Base-by-base conservation (phyloP, 2,329 filamentous ascomycete genomes). In the Trichoderma asperellum region DNA sequence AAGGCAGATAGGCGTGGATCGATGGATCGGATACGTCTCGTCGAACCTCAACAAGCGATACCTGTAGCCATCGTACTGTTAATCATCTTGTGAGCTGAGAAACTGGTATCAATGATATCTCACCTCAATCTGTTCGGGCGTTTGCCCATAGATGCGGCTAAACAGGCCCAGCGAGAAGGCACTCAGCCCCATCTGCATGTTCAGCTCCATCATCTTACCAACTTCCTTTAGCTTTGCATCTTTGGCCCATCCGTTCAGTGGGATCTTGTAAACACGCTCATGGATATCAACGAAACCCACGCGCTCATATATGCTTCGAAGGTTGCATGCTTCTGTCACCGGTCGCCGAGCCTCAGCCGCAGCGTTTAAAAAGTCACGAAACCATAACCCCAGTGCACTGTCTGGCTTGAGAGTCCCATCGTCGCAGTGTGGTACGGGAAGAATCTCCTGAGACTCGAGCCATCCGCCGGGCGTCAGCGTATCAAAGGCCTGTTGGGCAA, bases 251-350 rank as follows among this genome's bases (percentile, higher is more conserved):
- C 79, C 78, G 40, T 86, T 87, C 58, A 85, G 79, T 0, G 87
- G 87, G 47, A 88, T 78, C 74, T 85, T 87, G 75, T 85, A 86
- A 1, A 85, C 74, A 27, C 78, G 79, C 74, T 88, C 81, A 35
- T 83, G 80, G 14, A 89, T 81, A 65, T 88, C 84, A 7, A 85
- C 82, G 71, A 89, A 89, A 0, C 87, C 87, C 1, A 82, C 85
- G 32, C 83, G 81, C 57, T 81, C 74, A 71, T 81, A 82, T 53
- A 80, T 78, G 21, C 77, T 73, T 66, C 77, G 79, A 11, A 83
- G 75, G 74, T 73, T 4, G 75, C 73, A 18, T 76, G 79, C 55
- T 81, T 74, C 56, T 79, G 7, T 82, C 73, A 2, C 47, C 0
- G 82, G 79, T 6, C 84, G 81, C 21, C 79, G 72, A 24, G 81